Conservation (phyloP, 352 stramenopile genomes). For the Phytopythium aichiense region DNA sequence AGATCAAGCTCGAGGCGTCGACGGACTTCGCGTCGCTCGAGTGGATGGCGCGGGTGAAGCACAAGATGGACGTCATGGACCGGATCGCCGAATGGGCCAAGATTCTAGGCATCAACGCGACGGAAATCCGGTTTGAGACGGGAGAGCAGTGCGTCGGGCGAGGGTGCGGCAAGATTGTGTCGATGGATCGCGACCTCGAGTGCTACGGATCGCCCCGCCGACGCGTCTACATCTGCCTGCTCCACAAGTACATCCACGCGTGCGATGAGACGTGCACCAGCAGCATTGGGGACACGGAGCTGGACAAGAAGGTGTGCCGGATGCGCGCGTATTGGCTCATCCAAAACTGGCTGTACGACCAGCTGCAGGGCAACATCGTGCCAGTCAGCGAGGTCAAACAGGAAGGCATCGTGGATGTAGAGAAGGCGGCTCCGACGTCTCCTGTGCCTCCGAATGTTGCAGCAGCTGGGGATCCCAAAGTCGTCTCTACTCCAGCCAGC, state of each 20-base stretch:
- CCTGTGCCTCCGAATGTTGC: neutral
- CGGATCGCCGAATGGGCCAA: slow-evolving; percentile 70
- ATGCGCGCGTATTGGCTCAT: slow-evolving; percentile 77
- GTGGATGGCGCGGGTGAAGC: slow-evolving; percentile 79
- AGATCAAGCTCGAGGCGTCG: slow-evolving; percentile 61
- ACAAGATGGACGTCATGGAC: slow-evolving; percentile 87
- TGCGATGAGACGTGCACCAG: slow-evolving; percentile 75
- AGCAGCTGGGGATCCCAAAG: neutral
- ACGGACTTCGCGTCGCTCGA: slow-evolving; percentile 76
- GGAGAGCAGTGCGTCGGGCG: slow-evolving; percentile 54
- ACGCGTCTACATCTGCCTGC: slow-evolving; percentile 70
- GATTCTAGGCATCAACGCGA: slow-evolving; percentile 53
- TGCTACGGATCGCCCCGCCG: slow-evolving; percentile 62
- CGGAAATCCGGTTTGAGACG: slow-evolving; percentile 69
- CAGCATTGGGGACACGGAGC: slow-evolving; percentile 43
- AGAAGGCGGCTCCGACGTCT: neutral
- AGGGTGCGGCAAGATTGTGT: slow-evolving; percentile 75
- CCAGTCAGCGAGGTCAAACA: slow-evolving; percentile 3
- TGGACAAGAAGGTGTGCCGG: slow-evolving; percentile 59
- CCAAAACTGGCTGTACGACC: slow-evolving; percentile 78
- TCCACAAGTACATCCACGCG: slow-evolving; percentile 81
- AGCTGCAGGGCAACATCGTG: slow-evolving; percentile 29
- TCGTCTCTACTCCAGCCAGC: neutral
- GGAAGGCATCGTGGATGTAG: slow-evolving; percentile 19
- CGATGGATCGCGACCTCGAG: slow-evolving; percentile 75